Evolutionary conservation across 2,329 filamentous ascomycete species (phyloP), one percentile per base, ranked within the genome.

Genomic region (Aspergillus arachidicola): DNA sequence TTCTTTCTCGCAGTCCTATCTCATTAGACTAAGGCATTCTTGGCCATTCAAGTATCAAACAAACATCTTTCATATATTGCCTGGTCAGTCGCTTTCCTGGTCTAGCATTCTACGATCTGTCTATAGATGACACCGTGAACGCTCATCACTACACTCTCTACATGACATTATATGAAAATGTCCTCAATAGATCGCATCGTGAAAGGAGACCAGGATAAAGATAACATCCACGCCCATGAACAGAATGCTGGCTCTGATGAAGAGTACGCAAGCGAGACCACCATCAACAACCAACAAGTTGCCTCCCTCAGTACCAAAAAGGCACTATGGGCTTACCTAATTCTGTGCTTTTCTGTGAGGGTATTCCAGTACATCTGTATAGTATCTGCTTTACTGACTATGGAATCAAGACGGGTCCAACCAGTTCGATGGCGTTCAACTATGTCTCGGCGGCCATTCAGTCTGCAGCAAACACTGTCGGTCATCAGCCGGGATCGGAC

Each of bases 301-400:
- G n/a, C 43, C 10, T 51, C 57, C 19, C 45, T 48, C 43, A 16
- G 32, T 14, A 50, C 45, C 19, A 38, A 38, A 21, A 30, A 61
- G 38, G 64, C 64, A 23, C 53, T 69, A 23, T 62, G 66, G 41
- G 67, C 62, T 9, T 68, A 55, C 62, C 57, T 68, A 11, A 55
- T 69, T 26, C 46, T 69, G 26, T 68, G 66, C 48, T 68, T 63
- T 46, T 69, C 64, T 30, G 66, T 66, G 32, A 58, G 61, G 32
- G 4, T 16, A 9, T 16, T 38, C 57, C 45, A 19, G 34, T 1
- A 34, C 1, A n/a, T 14, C 28, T n/a, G 9, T 6, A 9, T 11
- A 12, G 26, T 11, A 32, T 4, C 6, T 4, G 9, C 7, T 32
- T 51, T n/a, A 51, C 48, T 28, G 16, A 51, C 11, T 2, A 58